Base-by-base conservation (phyloP, 306 rosid species). In the Trifolium dubium region DNA sequence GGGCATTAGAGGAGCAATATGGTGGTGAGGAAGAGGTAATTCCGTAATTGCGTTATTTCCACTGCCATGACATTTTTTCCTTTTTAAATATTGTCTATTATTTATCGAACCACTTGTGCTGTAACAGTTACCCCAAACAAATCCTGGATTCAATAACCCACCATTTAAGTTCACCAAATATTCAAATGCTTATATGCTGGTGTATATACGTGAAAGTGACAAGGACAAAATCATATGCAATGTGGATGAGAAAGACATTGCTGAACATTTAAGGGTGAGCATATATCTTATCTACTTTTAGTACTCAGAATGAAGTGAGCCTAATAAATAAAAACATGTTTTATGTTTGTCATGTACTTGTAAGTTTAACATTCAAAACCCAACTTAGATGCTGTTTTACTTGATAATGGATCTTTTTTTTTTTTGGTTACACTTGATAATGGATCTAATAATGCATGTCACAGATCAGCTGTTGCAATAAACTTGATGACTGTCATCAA, bases 1-100 rank as follows among this genome's bases (percentile, higher is more conserved):
- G 97, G 77, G 98, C 97, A 58, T 53, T 90, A 19, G 98, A 92
- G 90, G 98, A 92, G 83, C 98, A 92, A 79, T 92, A 92, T 80
- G 98, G 98, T 72, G 98, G 97, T 73, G 97, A 92, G 85, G 98
- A 92, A 69, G 98, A 92, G 98, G 98, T 92, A 85, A 28, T 65
- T 64, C 29, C 5, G 95, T 92, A 85, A 28, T 65, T 65, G 32
- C 5, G 76, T 76, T 62, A 23, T 53, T 50, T 58, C 65, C 37
- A 17, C 76, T 18, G 55, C 50, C 64, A 32, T 65, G 55, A 14
- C 12, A 31, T 67, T 72, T 51, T 61, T 55, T 75, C 58, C 59
- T 73, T 68, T 72, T 50, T 81, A 47, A 29, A 69, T 70, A 41
- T 65, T 72, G 34, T 49, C 64, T 64, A 51, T 78, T 60, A 46